These are phyloP conservation scores for Kalanchoe fedtschenkoi DNA, from an alignment of 164 flowering plant species.

Conservation along the genomic window DNA sequence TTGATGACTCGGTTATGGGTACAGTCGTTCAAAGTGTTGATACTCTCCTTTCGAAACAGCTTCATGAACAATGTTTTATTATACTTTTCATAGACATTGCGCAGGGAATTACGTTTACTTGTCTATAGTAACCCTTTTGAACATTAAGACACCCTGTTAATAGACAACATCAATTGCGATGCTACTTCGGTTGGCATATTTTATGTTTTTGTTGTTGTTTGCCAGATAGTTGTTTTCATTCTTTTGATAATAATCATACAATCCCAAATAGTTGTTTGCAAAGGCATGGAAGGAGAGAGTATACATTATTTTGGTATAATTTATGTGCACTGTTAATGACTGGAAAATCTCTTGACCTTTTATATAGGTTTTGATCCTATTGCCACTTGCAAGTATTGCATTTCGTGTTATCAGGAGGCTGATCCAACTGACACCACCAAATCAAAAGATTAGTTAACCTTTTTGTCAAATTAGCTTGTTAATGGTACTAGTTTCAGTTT, in stretches of 20 bases:
- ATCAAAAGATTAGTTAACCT: slow-evolving; percentile 44
- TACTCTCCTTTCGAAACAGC: not conserved
- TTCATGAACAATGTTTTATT: not conserved
- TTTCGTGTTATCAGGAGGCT: slow-evolving; percentile 65
- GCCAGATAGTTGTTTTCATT: too few species aligned
- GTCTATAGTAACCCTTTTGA: not conserved
- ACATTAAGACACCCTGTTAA: too few species aligned
- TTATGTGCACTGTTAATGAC: not conserved
- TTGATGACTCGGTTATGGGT: not conserved
- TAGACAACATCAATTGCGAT: too few species aligned
- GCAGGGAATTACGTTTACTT: not conserved
- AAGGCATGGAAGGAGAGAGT: not conserved
- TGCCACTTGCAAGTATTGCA: slow-evolving; percentile 73
- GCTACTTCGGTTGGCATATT: too few species aligned
- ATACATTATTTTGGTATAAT: not conserved
- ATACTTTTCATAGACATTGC: not conserved
- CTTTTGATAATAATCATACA: too few species aligned
- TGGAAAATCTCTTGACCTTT: not conserved
- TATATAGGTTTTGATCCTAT: slow-evolving; percentile 14
- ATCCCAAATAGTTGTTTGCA: not conserved
- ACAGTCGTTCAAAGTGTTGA: not conserved
- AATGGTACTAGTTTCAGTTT: too few species aligned
- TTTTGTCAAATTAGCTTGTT: too few species aligned
- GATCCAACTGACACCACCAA: slow-evolving; percentile 61
- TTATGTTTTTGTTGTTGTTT: too few species aligned